Percentiles rank a stretch among this genome's conserved stretches.
These are phyloP conservation scores for Cyathus pygmaeus DNA, from an alignment of 1,284 basidiomycete genomes.

Conservation along the genomic window DNA sequence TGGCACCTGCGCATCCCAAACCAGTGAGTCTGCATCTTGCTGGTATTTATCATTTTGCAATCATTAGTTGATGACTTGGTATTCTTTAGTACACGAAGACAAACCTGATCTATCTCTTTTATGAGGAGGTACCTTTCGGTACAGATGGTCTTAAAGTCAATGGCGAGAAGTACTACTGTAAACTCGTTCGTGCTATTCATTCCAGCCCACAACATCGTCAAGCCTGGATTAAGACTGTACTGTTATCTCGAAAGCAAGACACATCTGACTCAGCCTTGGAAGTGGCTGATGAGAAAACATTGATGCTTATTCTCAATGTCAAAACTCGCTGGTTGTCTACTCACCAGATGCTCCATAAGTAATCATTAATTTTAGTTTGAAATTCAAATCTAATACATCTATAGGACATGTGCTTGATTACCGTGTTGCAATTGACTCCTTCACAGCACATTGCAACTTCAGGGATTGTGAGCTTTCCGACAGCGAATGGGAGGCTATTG, in stretches of 20 bases:
- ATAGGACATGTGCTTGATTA: constrained; percentile 26
- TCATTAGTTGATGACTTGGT: no score
- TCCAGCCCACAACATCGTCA: constrained; percentile 29
- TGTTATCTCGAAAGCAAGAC: no score
- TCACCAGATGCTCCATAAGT: constrained; percentile 34
- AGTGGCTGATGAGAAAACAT: neutral
- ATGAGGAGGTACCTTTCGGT: no score
- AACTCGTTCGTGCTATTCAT: constrained; percentile 30
- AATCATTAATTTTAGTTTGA: neutral
- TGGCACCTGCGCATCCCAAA: no score
- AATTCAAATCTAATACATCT: neutral
- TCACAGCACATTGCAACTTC: constrained; percentile 17
- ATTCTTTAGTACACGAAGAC: no score
- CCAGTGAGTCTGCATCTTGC: no score
- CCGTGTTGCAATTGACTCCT: constrained; percentile 10
- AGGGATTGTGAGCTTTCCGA: constrained; percentile 11
- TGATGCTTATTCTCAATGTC: constrained; percentile 30
- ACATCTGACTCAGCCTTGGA: constrained; percentile 2
- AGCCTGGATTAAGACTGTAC: constrained; percentile 19
- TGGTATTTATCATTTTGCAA: no score
- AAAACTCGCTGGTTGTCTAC: constrained; percentile 32
- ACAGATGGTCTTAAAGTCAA: no score
- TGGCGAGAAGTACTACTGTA: no score
- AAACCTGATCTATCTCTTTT: no score
- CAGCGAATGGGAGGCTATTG: constrained; percentile 29